A percentile compares a stretch with the other conserved stretches of the same genome.
Conservation (phyloP, 495 filamentous ascomycete species). For the Terfezia claveryi region DNA sequence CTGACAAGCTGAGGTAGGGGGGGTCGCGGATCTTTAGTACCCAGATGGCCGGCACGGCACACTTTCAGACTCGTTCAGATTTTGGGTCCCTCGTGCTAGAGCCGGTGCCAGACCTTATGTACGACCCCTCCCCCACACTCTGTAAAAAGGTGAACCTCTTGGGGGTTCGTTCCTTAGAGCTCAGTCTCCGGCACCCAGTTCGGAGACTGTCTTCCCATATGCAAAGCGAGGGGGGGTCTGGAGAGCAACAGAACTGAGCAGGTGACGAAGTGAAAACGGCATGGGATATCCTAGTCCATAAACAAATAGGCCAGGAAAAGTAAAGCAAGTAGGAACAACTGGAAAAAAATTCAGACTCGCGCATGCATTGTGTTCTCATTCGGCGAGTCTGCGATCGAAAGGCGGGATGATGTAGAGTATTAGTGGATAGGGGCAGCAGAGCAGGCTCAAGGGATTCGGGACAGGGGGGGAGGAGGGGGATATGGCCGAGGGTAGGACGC, state of each 20-base stretch:
- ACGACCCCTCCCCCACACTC: slow-evolving; percentile 16
- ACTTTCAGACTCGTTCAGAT: neutral
- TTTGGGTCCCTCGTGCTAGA: neutral
- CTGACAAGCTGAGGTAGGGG: slow-evolving; percentile 16
- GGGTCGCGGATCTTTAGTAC: neutral
- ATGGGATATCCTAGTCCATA: slow-evolving; percentile 14
- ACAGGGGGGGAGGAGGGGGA: neutral
- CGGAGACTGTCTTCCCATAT: slow-evolving; percentile 11
- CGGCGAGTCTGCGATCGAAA: slow-evolving; percentile 17
- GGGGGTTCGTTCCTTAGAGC: slow-evolving; percentile 7
- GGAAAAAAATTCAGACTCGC: slow-evolving; percentile 14
- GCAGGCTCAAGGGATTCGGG: slow-evolving; percentile 6
- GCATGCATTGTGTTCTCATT: slow-evolving; percentile 9
- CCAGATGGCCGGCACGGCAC: neutral
- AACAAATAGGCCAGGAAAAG: neutral
- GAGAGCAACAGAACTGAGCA: slow-evolving; percentile 10
- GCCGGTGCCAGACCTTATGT: neutral
- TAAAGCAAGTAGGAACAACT: slow-evolving; percentile 15
- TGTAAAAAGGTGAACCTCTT: slow-evolving; percentile 7
- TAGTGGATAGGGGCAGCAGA: neutral
- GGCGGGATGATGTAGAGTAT: slow-evolving; percentile 13
- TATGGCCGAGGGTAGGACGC: too few species aligned
- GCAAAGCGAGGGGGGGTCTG: slow-evolving; percentile 5
- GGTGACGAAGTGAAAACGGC: slow-evolving; percentile 17
- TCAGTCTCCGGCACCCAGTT: slow-evolving; percentile 12